Base-by-base conservation (phyloP, 495 filamentous ascomycete genomes). In the Articulospora tetracladia region DNA sequence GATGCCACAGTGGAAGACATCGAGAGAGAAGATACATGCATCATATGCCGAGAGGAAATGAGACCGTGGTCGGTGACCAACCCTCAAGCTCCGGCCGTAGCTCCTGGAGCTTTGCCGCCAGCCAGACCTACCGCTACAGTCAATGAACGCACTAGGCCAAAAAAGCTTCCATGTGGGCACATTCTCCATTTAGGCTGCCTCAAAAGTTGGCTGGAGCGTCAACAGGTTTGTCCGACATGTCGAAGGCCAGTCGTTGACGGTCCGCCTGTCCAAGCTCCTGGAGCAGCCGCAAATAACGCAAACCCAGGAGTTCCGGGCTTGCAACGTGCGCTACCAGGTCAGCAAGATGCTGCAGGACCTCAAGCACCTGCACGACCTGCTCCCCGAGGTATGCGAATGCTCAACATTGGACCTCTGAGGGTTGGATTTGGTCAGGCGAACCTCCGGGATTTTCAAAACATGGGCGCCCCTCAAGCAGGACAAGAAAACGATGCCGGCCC, bases 11-110 rank as follows among this genome's bases (percentile, higher is more conserved):
- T 83, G 7, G 92, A 96, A 60, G 94, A 98, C 60, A 79, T 98
- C 20, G 76, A 75, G 20, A 79, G 89, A 50, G 93, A 97, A 66
- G 88, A 96, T 65, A 93, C 93, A 13, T 98, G 94, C 69, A 98
- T 98, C 69, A 96, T 98, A 58, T 98, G 94, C 74, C 85, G 94
- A 59, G 95, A 98, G 70, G 91, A 96, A 53, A 98, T 98, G 95
- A 82, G 82, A 32, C 84, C 87, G 1, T 92, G 87, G 84, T 74
- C 80, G 59, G 74, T 81, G 19, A 69, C 64, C 13, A 68, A 67
- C 47, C 69, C 67, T 24, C 30, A 55, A 64, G 55, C 59, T 47
- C 65, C 62, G 54, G 56, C 71, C 72, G 70, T 69, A 59, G 70
- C 71, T 74, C 69, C 71, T 58, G 70, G 61, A 17, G 76, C 66